phyloP scores from a whole-genome alignment of 257 asterid species.

The Nyctanthes arbortristis region DNA sequence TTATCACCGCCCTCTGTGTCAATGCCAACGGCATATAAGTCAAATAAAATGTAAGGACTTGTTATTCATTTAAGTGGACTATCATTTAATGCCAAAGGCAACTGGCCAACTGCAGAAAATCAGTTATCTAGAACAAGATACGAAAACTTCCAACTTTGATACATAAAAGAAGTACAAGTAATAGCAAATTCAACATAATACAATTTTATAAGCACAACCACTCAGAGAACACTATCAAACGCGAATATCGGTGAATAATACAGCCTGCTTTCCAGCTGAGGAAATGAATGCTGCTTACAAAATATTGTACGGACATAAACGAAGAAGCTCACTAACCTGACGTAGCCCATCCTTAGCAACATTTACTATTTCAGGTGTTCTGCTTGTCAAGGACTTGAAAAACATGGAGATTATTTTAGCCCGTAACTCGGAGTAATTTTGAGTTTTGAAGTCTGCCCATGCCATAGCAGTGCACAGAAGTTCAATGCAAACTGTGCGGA shows the following conservation, averaged over 20 bases:
- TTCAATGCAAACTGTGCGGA: conserved; percentile 96
- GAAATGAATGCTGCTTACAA: background rate
- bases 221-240: background rate
- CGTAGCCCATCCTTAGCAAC: conserved; percentile 99
- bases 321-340: conserved; percentile 62
- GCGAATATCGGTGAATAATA: background rate
- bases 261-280: background rate
- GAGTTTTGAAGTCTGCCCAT: conserved; percentile 97
- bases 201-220: background rate
- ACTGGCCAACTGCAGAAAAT: background rate
- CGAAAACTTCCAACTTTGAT: background rate
- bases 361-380: conserved; percentile 86
- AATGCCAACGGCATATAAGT: background rate
- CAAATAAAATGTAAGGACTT: too few species aligned
- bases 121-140: background rate
- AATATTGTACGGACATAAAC: background rate
- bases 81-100: background rate
- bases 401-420: conserved; percentile 96
- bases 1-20: too few species aligned
- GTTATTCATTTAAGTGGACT: too few species aligned
- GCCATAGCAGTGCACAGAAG: conserved; percentile 99
- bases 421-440: conserved; percentile 88
- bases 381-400: conserved; percentile 95
- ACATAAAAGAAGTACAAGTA: background rate
- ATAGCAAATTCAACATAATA: background rate